phyloP scores from a whole-genome alignment of 2,329 filamentous ascomycete species.

The Cercospora nicotianae region DNA sequence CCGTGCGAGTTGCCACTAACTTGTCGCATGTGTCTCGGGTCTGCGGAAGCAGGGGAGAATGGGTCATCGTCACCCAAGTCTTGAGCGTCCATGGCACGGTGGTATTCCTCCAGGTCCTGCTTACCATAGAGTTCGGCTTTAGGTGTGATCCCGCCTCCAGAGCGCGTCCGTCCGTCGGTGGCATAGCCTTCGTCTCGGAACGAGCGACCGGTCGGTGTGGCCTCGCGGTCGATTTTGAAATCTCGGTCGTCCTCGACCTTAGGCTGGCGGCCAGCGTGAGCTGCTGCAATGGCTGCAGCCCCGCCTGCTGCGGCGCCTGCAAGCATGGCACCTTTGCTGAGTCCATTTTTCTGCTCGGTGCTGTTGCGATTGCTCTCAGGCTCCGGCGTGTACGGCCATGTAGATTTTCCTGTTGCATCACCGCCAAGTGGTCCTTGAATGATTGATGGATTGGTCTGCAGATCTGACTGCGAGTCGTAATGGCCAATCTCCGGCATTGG shows the following conservation, averaged over 20 bases:
- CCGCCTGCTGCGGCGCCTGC: slow-evolving; percentile 33
- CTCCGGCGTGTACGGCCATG: slow-evolving; percentile 39
- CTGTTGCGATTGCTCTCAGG: slow-evolving; percentile 28
- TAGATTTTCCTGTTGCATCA: slow-evolving; percentile 54
- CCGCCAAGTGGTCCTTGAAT: slow-evolving; percentile 71
- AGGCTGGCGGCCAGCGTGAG: slow-evolving; percentile 40
- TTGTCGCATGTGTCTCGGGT: slow-evolving; percentile 61
- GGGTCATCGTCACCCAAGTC: slow-evolving; percentile 57
- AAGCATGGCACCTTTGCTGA: slow-evolving; percentile 24
- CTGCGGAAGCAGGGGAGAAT: slow-evolving; percentile 53
- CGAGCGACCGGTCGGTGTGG: slow-evolving; percentile 55
- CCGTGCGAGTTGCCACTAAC: slow-evolving; percentile 90
- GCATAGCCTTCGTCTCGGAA: slow-evolving; percentile 89
- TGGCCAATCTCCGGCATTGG: slow-evolving; percentile 78
- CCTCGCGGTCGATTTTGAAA: slow-evolving; percentile 19
- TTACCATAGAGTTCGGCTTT: slow-evolving; percentile 51
- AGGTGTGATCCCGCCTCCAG: slow-evolving; percentile 49
- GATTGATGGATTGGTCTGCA: slow-evolving; percentile 81
- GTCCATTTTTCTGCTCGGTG: slow-evolving; percentile 20
- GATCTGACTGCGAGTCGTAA: slow-evolving; percentile 59
- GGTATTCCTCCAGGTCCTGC: slow-evolving; percentile 57
- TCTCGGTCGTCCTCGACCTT: slow-evolving; percentile 37
- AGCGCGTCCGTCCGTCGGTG: slow-evolving; percentile 63
- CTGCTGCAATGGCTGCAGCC: slow-evolving; percentile 30
- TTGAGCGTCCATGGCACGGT: slow-evolving; percentile 50